Evolutionary conservation across 192 early-diverging fungal species (phyloP), one percentile per base, ranked within the genome.

Genomic region (Coemansia sp.): DNA sequence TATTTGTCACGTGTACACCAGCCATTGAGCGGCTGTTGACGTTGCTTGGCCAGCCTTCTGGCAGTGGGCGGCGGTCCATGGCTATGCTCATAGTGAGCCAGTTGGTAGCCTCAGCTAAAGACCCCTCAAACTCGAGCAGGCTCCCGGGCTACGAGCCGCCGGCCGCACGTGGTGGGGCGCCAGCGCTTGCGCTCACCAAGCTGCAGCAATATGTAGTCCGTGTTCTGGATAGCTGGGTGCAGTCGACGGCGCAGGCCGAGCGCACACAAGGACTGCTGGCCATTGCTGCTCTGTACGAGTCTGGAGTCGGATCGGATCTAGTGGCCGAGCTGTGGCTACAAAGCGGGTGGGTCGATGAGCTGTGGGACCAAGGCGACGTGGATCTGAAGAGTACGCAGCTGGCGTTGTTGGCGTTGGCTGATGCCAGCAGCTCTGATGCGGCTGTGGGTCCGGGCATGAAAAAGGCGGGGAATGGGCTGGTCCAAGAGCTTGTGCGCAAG

Each of bases 291-390:
- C 49, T 95, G 27, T 92, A 95, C 59, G 91, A 94, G 64, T 87
- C 90, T 1, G 86, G 85, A 29, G 74, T 88, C 24, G 72, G 88
- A 15, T 70, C 76, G 16, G 73, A 75, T 5, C 22, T 90, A n/a
- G 88, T 87, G 10, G 78, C 80, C 0, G 72, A 74, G 3, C 85
- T 96, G 27, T 85, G 96, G 64, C 70, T 71, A 34, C 85, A 86
- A 20, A 78, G 85, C 29, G 91, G 90, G 0, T 75, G 94, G 6
- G 70, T 94, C 13, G 91, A 87, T 33, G 91, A 93, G 24, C 85
- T 95, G 36, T 87, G 94, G 86, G 95, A 96, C 66, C 86, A 86
- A 51, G 80, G 93, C 47, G 95, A 96, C 62, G 88, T 91, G 68
- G 95, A 96, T 69, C 73, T 75, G 10, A 82, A 72, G 20, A 76